phyloP scores from a whole-genome alignment of 495 filamentous ascomycete species.

The Lasiosphaeriaceae sp. region DNA sequence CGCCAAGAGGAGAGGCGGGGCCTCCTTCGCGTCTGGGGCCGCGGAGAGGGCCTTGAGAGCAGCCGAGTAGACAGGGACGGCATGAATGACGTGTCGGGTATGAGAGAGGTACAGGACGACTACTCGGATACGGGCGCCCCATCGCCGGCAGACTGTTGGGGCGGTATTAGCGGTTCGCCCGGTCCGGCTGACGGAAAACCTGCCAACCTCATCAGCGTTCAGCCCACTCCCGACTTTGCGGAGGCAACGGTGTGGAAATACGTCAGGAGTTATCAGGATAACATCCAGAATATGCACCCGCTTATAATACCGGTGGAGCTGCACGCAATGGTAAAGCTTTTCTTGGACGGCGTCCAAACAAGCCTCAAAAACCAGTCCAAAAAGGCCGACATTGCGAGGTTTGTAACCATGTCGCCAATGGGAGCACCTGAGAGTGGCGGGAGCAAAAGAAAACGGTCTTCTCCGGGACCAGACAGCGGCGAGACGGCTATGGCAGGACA shows the following conservation, averaged over 20 bases:
- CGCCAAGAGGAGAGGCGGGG: constrained; percentile 72
- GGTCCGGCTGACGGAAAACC: constrained; percentile 39
- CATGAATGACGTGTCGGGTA: constrained; percentile 22
- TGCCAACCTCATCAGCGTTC: constrained; percentile 48
- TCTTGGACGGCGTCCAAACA: constrained; percentile 40
- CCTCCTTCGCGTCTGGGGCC: constrained; percentile 69
- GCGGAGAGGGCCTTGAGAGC: constrained; percentile 66
- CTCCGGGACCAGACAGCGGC: constrained; percentile 36
- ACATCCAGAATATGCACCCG: constrained; percentile 88
- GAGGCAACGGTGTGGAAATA: constrained; percentile 57
- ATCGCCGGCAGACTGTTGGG: constrained; percentile 44
- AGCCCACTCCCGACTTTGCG: constrained; percentile 63
- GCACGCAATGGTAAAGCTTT: constrained; percentile 45
- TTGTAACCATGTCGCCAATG: constrained; percentile 19
- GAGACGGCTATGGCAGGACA: constrained; percentile 29
- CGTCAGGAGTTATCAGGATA: constrained; percentile 65
- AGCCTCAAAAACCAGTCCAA: constrained; percentile 20
- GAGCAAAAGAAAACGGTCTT: constrained; percentile 57
- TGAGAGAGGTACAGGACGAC: constrained; percentile 32
- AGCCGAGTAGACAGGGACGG: constrained; percentile 25
- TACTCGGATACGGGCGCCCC: constrained; percentile 48
- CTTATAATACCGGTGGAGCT: constrained; percentile 59
- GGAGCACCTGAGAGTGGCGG: constrained; percentile 30
- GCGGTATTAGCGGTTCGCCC: constrained; percentile 44
- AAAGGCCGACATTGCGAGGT: constrained; percentile 22